These are phyloP conservation scores for Lasiosphaeria hispida DNA, from an alignment of 495 filamentous ascomycete genomes.

Conservation along the genomic window DNA sequence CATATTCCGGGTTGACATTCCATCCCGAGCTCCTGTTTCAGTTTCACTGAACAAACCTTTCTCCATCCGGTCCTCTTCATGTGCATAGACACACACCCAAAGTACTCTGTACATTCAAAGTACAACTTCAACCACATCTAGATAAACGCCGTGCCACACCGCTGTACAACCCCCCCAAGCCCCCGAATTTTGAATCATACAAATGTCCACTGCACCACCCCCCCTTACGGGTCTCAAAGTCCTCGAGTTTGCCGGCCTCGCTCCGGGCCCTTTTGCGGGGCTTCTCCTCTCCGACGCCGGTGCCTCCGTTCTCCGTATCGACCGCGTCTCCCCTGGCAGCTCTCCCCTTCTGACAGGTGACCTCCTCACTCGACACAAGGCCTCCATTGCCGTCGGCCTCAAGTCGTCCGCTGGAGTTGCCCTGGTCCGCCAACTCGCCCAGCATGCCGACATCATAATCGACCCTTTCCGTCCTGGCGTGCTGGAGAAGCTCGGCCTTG, in stretches of 20 bases:
- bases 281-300: slow-evolving; percentile 87
- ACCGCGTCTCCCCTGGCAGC: slow-evolving; percentile 49
- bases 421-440: slow-evolving; percentile 63
- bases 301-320: slow-evolving; percentile 82
- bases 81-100: too few relatives aligned
- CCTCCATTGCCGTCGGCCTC: slow-evolving; percentile 73
- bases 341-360: slow-evolving; percentile 55
- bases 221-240: slow-evolving; percentile 66
- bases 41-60: too few relatives aligned
- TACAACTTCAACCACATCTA: too few relatives aligned
- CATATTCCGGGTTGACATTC: too few relatives aligned
- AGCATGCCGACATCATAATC: slow-evolving; percentile 72
- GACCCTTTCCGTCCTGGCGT: slow-evolving; percentile 92
- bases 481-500: slow-evolving; percentile 76
- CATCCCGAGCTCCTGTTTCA: too few relatives aligned
- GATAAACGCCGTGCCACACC: too few relatives aligned
- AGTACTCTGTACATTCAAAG: too few relatives aligned
- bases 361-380: slow-evolving; percentile 73
- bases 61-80: too few relatives aligned
- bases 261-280: slow-evolving; percentile 80
- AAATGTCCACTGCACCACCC: slow-evolving; percentile 34
- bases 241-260: slow-evolving; percentile 9
- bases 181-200: too few relatives aligned
- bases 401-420: slow-evolving; percentile 60
- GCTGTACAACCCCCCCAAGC: too few relatives aligned